Evolutionary conservation across 2,329 filamentous ascomycete genomes (phyloP).

Genomic region (Ascosphaera aggregata): DNA sequence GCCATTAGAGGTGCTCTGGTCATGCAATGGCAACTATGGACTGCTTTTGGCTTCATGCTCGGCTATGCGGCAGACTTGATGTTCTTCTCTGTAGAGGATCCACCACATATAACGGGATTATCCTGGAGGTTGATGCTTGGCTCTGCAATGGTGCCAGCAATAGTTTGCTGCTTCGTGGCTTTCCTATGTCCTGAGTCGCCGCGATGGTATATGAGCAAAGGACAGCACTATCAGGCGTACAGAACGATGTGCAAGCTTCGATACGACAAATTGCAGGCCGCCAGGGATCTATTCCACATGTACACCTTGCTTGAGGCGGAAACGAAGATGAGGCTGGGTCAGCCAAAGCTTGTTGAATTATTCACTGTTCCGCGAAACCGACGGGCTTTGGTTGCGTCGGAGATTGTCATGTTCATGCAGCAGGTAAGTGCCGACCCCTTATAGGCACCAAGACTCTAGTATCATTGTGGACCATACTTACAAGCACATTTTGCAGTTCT

Average conservation of each 20-base stretch:
- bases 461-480: no score
- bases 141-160: slow-evolving; percentile 38
- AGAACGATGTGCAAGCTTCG: slow-evolving; percentile 21
- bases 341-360: slow-evolving; percentile 31
- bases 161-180: slow-evolving; percentile 33
- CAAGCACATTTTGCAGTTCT: slow-evolving; percentile 18
- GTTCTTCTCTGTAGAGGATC: slow-evolving; percentile 32
- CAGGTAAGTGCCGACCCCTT: no score
- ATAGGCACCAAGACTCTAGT: no score
- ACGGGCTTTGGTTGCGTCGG: slow-evolving; percentile 34
- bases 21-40: slow-evolving; percentile 55
- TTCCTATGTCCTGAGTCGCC: slow-evolving; percentile 36
- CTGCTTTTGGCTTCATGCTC: slow-evolving; percentile 26
- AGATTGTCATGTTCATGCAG: slow-evolving; percentile 45
- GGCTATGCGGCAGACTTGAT: slow-evolving; percentile 38
- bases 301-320: slow-evolving; percentile 37
- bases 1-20: slow-evolving; percentile 49
- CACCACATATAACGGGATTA: slow-evolving; percentile 29
- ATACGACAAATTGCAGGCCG: slow-evolving; percentile 20
- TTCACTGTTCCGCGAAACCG: slow-evolving; percentile 38
- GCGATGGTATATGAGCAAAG: slow-evolving; percentile 25
- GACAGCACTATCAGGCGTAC: slow-evolving; percentile 19
- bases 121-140: slow-evolving; percentile 49
- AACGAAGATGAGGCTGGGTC: slow-evolving; percentile 25
- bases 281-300: slow-evolving; percentile 23